These are phyloP conservation scores for Hypoxylon sp. DNA, from an alignment of 2,329 filamentous ascomycete genomes.

Conservation along the genomic window DNA sequence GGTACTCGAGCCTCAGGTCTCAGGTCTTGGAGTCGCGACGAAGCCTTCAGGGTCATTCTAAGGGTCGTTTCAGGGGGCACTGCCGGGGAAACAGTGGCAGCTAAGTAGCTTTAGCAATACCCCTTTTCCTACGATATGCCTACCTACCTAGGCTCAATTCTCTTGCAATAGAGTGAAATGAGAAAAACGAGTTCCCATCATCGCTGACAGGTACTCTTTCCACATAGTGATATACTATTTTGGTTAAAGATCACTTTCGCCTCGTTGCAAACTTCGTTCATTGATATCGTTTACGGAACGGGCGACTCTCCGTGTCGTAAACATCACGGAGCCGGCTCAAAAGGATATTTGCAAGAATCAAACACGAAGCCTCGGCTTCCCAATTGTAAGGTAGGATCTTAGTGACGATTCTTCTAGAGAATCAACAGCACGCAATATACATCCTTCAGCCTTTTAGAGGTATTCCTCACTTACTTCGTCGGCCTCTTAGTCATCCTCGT, in stretches of 20 bases:
- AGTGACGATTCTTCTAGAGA: conserved; percentile 8
- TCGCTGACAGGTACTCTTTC: not conserved
- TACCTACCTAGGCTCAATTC: not conserved
- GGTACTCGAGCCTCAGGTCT: conserved; percentile 1
- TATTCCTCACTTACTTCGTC: conserved; percentile 2
- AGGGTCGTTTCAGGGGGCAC: not conserved
- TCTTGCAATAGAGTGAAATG: not conserved
- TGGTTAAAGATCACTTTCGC: conserved; percentile 5
- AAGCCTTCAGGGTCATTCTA: not conserved
- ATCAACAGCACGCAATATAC: conserved; percentile 11
- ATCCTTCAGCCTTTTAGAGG: conserved; percentile 26
- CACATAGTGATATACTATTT: not conserved
- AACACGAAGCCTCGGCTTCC: not conserved
- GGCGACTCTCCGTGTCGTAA: not conserved
- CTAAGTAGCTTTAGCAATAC: not conserved
- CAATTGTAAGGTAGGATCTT: not conserved
- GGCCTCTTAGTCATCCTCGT: conserved; percentile 14
- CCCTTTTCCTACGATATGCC: not conserved
- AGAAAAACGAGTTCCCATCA: not conserved
- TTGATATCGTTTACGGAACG: not conserved
- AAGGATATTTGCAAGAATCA: conserved; percentile 5
- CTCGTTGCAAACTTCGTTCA: not conserved
- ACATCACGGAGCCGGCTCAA: not conserved
- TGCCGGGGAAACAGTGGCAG: conserved; percentile 15
- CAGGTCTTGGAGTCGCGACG: conserved; percentile 3